Evolutionary conservation across 1,284 basidiomycete species (phyloP).

Genomic region (Melampsora americana): DNA sequence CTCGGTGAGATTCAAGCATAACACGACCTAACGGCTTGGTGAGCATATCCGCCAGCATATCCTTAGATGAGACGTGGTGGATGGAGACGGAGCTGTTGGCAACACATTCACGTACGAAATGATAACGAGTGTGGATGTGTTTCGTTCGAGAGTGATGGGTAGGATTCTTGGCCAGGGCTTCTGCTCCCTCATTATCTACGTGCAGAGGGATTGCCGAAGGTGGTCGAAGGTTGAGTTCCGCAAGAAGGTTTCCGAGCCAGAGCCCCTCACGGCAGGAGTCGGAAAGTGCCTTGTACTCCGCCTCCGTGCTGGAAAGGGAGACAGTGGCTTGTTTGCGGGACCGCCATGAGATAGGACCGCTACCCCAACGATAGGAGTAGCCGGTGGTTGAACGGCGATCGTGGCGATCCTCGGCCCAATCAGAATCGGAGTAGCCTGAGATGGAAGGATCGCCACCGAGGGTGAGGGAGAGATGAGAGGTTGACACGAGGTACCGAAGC

Average conservation of each 20-base stretch:
- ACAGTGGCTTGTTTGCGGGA: too few species aligned
- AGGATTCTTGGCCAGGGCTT: too few species aligned
- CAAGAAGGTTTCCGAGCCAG: background rate
- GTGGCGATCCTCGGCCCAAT: conserved; percentile 21
- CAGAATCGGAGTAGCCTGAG: background rate
- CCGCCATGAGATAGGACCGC: too few species aligned
- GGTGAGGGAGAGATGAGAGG: background rate
- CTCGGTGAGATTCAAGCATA: background rate
- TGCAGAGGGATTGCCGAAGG: background rate
- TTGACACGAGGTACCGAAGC: background rate
- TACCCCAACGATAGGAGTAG: too few species aligned
- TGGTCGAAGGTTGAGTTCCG: background rate
- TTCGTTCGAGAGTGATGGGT: too few species aligned
- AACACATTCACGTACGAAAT: conserved; percentile 2
- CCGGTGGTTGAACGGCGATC: too few species aligned
- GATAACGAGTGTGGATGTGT: background rate
- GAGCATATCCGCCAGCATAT: conserved; percentile 15
- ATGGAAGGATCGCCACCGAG: too few species aligned
- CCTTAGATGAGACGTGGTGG: background rate
- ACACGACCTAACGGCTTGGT: background rate
- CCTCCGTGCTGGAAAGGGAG: too few species aligned
- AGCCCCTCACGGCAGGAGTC: background rate
- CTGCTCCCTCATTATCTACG: too few species aligned
- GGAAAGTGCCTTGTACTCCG: conserved; percentile 3
- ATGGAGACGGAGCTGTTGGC: background rate